Evolutionary conservation across 169 alveolate genomes (phyloP), one percentile per base, ranked within the genome.

Genomic region (Cryptosporidium sp.): DNA sequence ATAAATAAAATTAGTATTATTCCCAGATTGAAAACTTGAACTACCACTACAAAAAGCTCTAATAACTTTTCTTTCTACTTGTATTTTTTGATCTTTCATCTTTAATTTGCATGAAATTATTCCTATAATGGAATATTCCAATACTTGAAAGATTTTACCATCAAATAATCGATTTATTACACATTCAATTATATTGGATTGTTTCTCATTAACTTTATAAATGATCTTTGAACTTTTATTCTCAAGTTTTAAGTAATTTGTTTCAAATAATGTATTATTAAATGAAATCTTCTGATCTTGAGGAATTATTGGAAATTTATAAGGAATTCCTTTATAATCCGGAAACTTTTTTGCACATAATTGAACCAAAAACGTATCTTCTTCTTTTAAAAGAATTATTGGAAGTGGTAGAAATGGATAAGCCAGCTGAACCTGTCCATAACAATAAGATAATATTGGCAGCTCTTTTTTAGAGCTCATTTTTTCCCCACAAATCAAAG

Each of bases 291-390:
- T 10, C 52, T 80, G 89, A 26, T 62, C 45, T 44, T 12, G 23
- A 3, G 89, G 89, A 8, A 80, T 45, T 48, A 21, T 62, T 42
- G 89, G 89, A 65, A 44, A 80, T 4, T 48, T 62, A 42, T 62
- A 80, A 14, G 89, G 89, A 23, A 65, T 31, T 26, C 68, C 75
- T 5, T 44, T 42, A 80, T 12, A 65, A 48, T 60, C 69, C n/a
- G 89, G 89, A 65, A 61, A 80, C 42, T 44, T 65, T 26, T 23
- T 21, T 9, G 70, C 56, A 58, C 89, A 80, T 9, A 14, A 26
- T 65, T 80, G 89, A 29, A 44, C 23, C 62, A 80, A n/a, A 80
- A 80, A 80, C n/a, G 12, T 39, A 62, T 80, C 89, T 16, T 80
- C 70, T 42, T 80, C 65, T 18, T 29, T 80, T 12, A 80, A 29